phyloP scores from a whole-genome alignment of 108 stramenopile genomes.

The Fragilaria radians region DNA sequence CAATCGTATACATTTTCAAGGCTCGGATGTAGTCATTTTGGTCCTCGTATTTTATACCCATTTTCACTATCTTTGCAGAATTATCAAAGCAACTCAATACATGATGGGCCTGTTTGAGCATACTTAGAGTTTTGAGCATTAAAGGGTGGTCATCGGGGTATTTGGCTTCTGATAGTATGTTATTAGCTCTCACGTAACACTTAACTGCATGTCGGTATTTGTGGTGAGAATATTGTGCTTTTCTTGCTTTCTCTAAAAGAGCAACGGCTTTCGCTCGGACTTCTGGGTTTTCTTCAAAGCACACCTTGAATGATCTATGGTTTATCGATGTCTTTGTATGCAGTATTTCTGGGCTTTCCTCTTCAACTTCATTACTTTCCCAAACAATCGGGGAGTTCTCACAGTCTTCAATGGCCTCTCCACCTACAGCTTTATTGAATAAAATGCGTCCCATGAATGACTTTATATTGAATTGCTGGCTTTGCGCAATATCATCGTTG shows the following conservation, averaged over 20 bases:
- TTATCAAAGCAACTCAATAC: conserved; percentile 51
- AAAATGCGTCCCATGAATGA: conserved; percentile 40
- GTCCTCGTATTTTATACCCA: conserved; percentile 74
- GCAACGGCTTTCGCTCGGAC: conserved; percentile 24
- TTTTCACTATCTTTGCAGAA: conserved; percentile 74
- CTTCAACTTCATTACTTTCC: conserved; percentile 28
- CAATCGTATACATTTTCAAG: conserved; percentile 79
- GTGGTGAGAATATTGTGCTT: conserved; percentile 47
- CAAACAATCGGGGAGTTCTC: conserved; percentile 30
- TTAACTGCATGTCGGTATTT: conserved; percentile 73
- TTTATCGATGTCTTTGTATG: conserved; percentile 6
- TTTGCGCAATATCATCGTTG: neutral
- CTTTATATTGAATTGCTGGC: conserved; percentile 23
- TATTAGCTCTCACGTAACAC: conserved; percentile 56
- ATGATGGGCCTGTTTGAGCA: conserved; percentile 66
- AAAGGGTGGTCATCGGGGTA: conserved; percentile 56
- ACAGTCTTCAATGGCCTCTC: conserved; percentile 17
- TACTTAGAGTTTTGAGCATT: conserved; percentile 31
- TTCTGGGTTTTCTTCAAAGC: conserved; percentile 38
- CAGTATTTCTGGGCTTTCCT: conserved; percentile 23
- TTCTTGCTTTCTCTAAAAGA: conserved; percentile 43
- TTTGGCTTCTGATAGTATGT: conserved; percentile 38
- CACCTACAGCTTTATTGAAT: conserved; percentile 11
- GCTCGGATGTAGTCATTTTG: conserved; percentile 54
- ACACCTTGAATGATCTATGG: conserved; percentile 8